Base-by-base conservation (phyloP, 2,329 filamentous ascomycete genomes). In the Madurella fahalii region DNA sequence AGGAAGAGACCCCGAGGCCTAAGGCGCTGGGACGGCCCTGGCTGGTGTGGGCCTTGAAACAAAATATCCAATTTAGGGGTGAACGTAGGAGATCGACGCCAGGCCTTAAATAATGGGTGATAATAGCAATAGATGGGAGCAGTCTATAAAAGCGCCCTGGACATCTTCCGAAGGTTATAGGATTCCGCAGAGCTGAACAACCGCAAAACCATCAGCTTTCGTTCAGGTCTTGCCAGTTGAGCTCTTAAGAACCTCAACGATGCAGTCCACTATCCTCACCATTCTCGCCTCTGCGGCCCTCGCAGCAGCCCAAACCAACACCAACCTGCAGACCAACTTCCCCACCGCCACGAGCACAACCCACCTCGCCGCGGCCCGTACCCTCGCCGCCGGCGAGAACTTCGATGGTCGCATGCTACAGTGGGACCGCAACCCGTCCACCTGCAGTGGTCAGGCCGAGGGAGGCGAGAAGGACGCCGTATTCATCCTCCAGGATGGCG, bases 401-500 rank as follows among this genome's bases (percentile, higher is more conserved):
- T 77, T 78, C 59, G 77, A 80, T 61, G 77, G 77, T 44, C 71
- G 69, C 15, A 76, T 78, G 74, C 32, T 53, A 25, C 61, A 64
- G 30, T 65, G 61, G 61, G 62, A 65, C 54, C 61, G 63, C 16
- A 60, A 15, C 25, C 63, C 63, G 0, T 64, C 62, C n/a, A 65
- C 63, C 15, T 64, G 62, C 58, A 56, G 44, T 16, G 50, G 47
- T 1, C 62, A 64, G 32, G 25, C 52, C 12, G 67, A 63, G 39
- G 60, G 59, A 34, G 66, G 65, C 16, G 65, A 68, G 16, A 54
- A 58, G 25, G 67, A 75, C 58, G 75, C 77, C 30, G 75, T 80
- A 57, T 81, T 81, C 72, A 68, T 76, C 52, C 67, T 81, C 49
- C 69, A 74, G 63, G 68, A 74, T 43, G 77, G 77, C 40, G 77